These are phyloP conservation scores for Colletotrichum phormii DNA, from an alignment of 2,329 filamentous ascomycete species.

Conservation along the genomic window DNA sequence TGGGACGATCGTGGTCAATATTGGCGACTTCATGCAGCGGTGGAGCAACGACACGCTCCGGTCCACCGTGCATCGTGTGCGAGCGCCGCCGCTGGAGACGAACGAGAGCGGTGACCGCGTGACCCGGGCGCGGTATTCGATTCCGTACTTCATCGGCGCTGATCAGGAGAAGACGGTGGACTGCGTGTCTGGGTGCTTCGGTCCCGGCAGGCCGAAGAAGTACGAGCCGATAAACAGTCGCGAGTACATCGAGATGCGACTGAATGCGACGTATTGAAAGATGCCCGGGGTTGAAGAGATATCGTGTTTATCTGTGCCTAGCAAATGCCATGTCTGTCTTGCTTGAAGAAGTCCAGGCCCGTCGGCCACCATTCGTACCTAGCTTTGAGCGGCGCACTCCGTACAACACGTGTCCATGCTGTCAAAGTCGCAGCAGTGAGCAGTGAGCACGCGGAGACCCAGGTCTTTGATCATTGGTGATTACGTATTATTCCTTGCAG, in stretches of 20 bases:
- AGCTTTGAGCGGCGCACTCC: not conserved
- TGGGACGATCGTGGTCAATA: slow-evolving; percentile 52
- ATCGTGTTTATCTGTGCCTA: not conserved
- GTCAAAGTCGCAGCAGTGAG: not conserved
- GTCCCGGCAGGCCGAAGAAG: slow-evolving; percentile 55
- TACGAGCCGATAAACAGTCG: slow-evolving; percentile 56
- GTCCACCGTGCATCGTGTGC: slow-evolving; percentile 47
- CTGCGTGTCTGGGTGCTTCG: slow-evolving; percentile 60
- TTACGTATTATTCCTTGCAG: not conserved
- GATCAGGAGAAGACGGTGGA: slow-evolving; percentile 62
- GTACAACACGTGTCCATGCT: not conserved
- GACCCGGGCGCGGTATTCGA: slow-evolving; percentile 66
- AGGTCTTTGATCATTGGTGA: not conserved
- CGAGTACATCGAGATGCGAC: slow-evolving; percentile 44
- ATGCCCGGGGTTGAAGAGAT: not conserved
- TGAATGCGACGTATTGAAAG: slow-evolving; percentile 39
- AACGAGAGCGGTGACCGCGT: slow-evolving; percentile 47
- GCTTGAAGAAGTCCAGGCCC: not conserved
- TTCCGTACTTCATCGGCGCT: slow-evolving; percentile 68
- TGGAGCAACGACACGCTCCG: slow-evolving; percentile 51
- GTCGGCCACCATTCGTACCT: not conserved
- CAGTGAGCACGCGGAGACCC: not conserved
- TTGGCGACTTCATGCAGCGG: slow-evolving; percentile 52
- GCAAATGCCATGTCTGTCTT: not conserved
- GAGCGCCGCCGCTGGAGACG: slow-evolving; percentile 32